Percentiles rank a stretch among this genome's conserved stretches.
Evolutionary conservation across 305 asterid species (phyloP).

Genomic region (Fraxinus latifolia): DNA sequence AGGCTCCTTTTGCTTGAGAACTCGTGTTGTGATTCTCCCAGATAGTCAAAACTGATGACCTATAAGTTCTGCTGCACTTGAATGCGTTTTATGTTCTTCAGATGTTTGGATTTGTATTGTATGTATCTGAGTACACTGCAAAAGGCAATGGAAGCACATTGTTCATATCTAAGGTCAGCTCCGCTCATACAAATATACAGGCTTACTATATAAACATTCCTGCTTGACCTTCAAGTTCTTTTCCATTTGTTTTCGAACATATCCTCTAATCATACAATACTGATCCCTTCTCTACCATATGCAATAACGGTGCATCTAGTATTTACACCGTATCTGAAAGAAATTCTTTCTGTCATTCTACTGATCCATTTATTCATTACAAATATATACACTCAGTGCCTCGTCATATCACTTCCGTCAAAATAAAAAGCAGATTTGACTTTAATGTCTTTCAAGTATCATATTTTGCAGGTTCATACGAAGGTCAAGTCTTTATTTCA

Average conservation of each 20-base stretch:
- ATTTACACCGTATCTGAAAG: not conserved
- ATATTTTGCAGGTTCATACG: not conserved
- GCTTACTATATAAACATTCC: not conserved
- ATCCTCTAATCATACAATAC: not conserved
- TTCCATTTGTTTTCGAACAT: not conserved
- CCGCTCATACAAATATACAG: constrained; percentile 12
- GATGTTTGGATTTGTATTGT: constrained; percentile 82
- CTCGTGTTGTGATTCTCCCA: constrained; percentile 24
- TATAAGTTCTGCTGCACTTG: constrained; percentile 22
- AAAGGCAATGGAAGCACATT: constrained; percentile 48
- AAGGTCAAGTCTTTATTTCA: not conserved
- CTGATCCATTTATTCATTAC: not conserved
- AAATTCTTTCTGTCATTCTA: not conserved
- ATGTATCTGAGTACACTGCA: constrained; percentile 63
- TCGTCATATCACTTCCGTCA: not conserved
- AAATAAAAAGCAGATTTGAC: not conserved
- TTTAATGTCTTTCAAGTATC: not conserved
- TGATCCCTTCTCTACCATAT: not conserved
- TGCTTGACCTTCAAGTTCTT: not conserved
- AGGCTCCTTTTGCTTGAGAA: constrained; percentile 1
- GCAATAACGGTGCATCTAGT: not conserved
- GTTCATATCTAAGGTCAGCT: constrained; percentile 65
- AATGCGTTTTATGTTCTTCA: constrained; percentile 35
- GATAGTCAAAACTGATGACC: constrained; percentile 13
- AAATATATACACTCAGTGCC: not conserved